Conservation (phyloP, 495 filamentous ascomycete species). For the Elasticomyces elasticus region DNA sequence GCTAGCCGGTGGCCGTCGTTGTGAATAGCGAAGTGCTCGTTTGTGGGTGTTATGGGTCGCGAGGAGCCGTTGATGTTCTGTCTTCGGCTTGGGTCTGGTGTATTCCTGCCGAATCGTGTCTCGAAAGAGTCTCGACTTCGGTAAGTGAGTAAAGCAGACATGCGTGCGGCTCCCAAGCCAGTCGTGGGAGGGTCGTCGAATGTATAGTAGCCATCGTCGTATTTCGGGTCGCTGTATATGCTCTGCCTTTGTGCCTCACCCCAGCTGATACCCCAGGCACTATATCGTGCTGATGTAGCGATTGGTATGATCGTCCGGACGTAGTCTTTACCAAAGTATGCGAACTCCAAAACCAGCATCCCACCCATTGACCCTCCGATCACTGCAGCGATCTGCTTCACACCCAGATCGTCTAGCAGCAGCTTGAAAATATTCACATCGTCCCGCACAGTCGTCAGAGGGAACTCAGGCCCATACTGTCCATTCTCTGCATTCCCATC, state of each 20-base stretch:
- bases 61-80: slow-evolving; percentile 66
- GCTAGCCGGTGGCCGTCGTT: slow-evolving; percentile 78
- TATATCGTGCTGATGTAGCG: slow-evolving; percentile 87
- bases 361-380: slow-evolving; percentile 98
- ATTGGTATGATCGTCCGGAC: slow-evolving; percentile 87
- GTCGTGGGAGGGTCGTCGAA: slow-evolving; percentile 61
- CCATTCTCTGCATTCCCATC: slow-evolving; percentile 64
- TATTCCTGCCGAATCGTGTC: slow-evolving; percentile 86
- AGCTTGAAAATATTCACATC: slow-evolving; percentile 92
- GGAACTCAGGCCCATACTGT: slow-evolving; percentile 90
- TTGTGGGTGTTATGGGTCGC: slow-evolving; percentile 51
- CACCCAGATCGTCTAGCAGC: slow-evolving; percentile 78
- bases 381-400: slow-evolving; percentile 75
- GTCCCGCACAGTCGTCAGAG: slow-evolving; percentile 85
- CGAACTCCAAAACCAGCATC: slow-evolving; percentile 94
- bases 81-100: slow-evolving; percentile 67
- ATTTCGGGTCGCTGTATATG: slow-evolving; percentile 97
- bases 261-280: slow-evolving; percentile 99
- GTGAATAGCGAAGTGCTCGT: slow-evolving; percentile 87
- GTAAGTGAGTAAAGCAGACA: slow-evolving; percentile 93
- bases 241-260: slow-evolving; percentile 94
- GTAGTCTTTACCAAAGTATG: slow-evolving; percentile 91
- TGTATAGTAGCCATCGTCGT: slow-evolving; percentile 89
- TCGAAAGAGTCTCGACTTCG: slow-evolving; percentile 95
- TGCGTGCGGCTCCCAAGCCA: slow-evolving; percentile 87